Conservation (phyloP, 306 rosid genomes). For the Cajanus cajan region DNA sequence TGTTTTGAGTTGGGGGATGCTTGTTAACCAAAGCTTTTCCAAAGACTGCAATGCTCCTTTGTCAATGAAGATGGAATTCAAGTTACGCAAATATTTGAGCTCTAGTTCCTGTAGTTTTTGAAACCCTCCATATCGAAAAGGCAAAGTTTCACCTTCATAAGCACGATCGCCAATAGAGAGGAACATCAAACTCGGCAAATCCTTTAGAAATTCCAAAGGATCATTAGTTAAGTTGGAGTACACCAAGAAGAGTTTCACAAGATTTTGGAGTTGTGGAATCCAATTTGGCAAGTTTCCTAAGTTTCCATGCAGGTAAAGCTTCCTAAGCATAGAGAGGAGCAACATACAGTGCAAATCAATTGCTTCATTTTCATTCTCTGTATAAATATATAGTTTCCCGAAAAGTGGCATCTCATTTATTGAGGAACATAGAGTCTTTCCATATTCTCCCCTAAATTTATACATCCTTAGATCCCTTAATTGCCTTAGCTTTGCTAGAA, state of each 20-base stretch:
- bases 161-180: not conserved
- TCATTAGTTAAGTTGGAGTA: not conserved
- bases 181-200: not conserved
- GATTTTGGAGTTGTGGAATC: not conserved
- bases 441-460: not conserved
- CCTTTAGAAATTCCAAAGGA: not conserved
- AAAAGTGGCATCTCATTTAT: not conserved
- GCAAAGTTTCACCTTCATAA: not conserved
- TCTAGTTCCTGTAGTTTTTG: not conserved
- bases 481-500: not conserved
- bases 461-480: not conserved
- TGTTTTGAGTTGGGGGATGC: not conserved
- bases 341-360: not conserved
- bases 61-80: not conserved
- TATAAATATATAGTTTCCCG: not conserved
- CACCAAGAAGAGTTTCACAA: not conserved
- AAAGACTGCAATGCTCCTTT: not conserved
- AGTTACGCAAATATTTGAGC: not conserved
- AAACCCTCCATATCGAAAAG: not conserved
- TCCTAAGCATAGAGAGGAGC: not conserved
- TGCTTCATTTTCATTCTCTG: rapidly evolving
- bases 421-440: not conserved
- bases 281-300: not conserved
- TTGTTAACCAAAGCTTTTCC: not conserved
- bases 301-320: rapidly evolving